Evolutionary conservation across 208 protist species (phyloP).

Genomic region (Porcisia deanei): DNA sequence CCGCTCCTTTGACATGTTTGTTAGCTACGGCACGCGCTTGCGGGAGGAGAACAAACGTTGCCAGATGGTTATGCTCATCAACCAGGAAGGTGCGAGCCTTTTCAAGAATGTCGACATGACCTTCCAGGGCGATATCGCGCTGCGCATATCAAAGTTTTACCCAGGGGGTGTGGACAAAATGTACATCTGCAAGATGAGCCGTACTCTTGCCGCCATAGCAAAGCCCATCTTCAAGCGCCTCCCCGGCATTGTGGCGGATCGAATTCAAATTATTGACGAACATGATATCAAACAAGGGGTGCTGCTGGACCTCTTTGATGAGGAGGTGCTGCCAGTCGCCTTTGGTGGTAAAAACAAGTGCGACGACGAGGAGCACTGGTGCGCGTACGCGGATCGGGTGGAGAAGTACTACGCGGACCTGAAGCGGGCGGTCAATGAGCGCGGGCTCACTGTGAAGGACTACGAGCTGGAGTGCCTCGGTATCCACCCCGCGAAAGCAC

Average conservation of each 20-base stretch:
- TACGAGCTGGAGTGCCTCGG: conserved; percentile 58
- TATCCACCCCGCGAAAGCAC: conserved; percentile 10
- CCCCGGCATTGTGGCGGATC: conserved; percentile 59
- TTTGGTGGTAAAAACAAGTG: conserved; percentile 67
- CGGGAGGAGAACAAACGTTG: conserved; percentile 49
- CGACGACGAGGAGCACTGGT: conserved; percentile 44
- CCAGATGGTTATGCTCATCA: conserved; percentile 68
- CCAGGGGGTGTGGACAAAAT: conserved; percentile 65
- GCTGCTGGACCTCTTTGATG: conserved; percentile 61
- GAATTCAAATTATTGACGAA: conserved; percentile 53
- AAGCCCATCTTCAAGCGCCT: conserved; percentile 66
- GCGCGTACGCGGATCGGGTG: conserved; percentile 32
- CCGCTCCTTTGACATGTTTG: conserved; percentile 64
- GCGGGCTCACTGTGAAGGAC: conserved; percentile 69
- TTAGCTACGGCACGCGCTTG: conserved; percentile 67
- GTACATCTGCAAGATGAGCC: conserved; percentile 75
- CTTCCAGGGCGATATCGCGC: conserved; percentile 59
- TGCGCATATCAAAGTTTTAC: conserved; percentile 74
- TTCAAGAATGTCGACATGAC: conserved; percentile 70
- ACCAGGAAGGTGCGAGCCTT: conserved; percentile 57
- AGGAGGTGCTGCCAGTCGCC: conserved; percentile 46
- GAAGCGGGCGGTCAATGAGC: conserved; percentile 42
- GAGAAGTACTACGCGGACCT: conserved; percentile 59
- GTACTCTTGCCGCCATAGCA: conserved; percentile 43
- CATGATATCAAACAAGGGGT: conserved; percentile 40